A percentile compares a stretch with the other conserved stretches of the same genome.
Conservation (phyloP, 495 filamentous ascomycete genomes). For the Talaromyces adpressus region DNA sequence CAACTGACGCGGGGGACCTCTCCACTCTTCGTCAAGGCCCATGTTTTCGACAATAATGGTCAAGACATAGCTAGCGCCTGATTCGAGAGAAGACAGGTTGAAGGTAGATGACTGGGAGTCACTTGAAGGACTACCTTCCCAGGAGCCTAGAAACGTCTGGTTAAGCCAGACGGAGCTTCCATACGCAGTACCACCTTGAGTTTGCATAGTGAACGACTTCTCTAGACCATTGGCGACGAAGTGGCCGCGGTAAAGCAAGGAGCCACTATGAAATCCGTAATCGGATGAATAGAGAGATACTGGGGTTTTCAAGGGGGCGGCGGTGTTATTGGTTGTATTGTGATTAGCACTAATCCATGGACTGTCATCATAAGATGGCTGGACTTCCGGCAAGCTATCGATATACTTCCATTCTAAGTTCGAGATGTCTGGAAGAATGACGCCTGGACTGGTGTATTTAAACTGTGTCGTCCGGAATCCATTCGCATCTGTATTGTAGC, state of each 20-base stretch:
- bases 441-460: slow-evolving; percentile 28
- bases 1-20: slow-evolving; percentile 50
- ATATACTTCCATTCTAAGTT: neutral
- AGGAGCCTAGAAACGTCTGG: slow-evolving; percentile 43
- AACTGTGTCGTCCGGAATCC: slow-evolving; percentile 31
- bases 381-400: slow-evolving; percentile 45
- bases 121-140: neutral
- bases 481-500: slow-evolving; percentile 20
- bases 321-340: slow-evolving; percentile 41
- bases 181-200: slow-evolving; percentile 54
- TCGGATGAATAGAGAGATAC: slow-evolving; percentile 51
- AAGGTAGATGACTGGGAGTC: slow-evolving; percentile 39
- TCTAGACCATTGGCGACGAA: neutral
- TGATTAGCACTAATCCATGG: slow-evolving; percentile 43
- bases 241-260: slow-evolving; percentile 50
- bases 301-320: slow-evolving; percentile 41
- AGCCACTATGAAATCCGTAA: slow-evolving; percentile 58
- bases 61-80: slow-evolving; percentile 51
- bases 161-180: slow-evolving; percentile 52
- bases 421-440: slow-evolving; percentile 39
- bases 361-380: slow-evolving; percentile 47
- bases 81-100: slow-evolving; percentile 44
- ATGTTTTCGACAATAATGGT: slow-evolving; percentile 70
- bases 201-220: neutral
- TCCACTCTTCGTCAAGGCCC: slow-evolving; percentile 64